Evolutionary conservation across 176 grass and related monocot species (phyloP).

Genomic region (Triticum aestivum): IWGSC_CS_RefSeq_v2.1 NC_057803.1:588356010-588356509

Average conservation of each 20-base stretch:
- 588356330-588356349: too few species aligned
- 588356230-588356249: background rate
- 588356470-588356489: background rate
- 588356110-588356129: background rate
- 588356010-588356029: slow-evolving; percentile 82
- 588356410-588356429: too few species aligned
- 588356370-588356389: too few species aligned
- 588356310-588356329: too few species aligned
- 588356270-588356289: too few species aligned
- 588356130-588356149: too few species aligned
- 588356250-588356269: too few species aligned
- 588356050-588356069: background rate
- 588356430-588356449: background rate
- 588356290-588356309: too few species aligned
- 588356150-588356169: background rate
- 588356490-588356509: background rate
- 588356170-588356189: background rate
- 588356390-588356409: too few species aligned
- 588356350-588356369: too few species aligned
- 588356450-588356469: background rate
- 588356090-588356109: background rate
- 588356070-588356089: background rate
- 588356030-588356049: slow-evolving; percentile 44
- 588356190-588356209: background rate
- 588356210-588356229: background rate